phyloP scores from a whole-genome alignment of 805 yeast genomes.

The Blastobotrys americana region DNA sequence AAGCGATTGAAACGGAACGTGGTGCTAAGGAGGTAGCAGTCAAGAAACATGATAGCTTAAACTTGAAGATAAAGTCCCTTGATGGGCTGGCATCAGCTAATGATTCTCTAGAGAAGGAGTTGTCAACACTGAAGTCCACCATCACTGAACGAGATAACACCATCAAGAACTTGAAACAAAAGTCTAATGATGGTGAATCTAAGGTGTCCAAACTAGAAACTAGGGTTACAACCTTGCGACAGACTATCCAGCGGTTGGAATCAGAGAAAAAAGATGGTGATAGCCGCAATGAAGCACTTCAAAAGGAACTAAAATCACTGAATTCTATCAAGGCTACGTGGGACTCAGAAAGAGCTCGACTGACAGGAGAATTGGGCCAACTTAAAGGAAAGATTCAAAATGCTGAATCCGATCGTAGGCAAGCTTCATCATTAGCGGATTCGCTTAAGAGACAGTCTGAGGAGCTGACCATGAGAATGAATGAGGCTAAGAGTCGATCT shows the following conservation, averaged over 20 bases:
- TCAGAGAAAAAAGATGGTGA: constrained; percentile 13
- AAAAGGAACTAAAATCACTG: constrained; percentile 11
- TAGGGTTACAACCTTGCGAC: constrained; percentile 13
- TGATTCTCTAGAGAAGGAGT: constrained; percentile 28
- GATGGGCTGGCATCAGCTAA: constrained; percentile 23
- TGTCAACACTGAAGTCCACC: constrained; percentile 30
- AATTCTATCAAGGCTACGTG: constrained; percentile 8
- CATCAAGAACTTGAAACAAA: constrained; percentile 37
- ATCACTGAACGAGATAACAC: constrained; percentile 36
- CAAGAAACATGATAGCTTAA: not conserved
- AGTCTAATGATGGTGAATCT: constrained; percentile 34
- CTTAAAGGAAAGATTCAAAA: constrained; percentile 11
- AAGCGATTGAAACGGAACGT: not conserved
- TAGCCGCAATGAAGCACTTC: constrained; percentile 4
- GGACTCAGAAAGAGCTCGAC: constrained; percentile 15
- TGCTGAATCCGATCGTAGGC: constrained; percentile 4
- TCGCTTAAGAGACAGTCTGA: constrained; percentile 27
- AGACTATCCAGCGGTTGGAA: constrained; percentile 16
- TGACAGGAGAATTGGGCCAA: constrained; percentile 14
- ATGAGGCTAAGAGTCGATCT: constrained; percentile 53
- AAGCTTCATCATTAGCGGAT: constrained; percentile 14
- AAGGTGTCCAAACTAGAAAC: constrained; percentile 32
- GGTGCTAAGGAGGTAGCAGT: not conserved
- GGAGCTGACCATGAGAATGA: constrained; percentile 45
- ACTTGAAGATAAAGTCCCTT: constrained; percentile 14